These are phyloP conservation scores for Citeromyces hawaiiensis DNA, from an alignment of 1,139 yeast species.

Conservation along the genomic window DNA sequence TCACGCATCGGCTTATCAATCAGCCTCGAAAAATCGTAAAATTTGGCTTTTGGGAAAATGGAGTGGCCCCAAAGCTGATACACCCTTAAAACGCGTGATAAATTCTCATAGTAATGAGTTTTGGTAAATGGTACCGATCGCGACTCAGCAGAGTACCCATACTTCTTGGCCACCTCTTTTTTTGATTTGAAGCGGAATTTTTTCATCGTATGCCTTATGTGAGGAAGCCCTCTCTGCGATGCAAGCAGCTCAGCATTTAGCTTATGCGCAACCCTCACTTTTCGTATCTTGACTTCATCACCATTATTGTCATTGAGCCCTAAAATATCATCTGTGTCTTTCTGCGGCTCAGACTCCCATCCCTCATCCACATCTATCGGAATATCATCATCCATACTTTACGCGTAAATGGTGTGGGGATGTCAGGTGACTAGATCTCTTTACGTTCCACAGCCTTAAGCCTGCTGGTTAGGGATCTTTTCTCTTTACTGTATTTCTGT, in stretches of 20 bases:
- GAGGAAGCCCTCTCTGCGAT: slow-evolving; percentile 15
- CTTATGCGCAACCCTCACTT: not conserved
- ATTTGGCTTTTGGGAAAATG: slow-evolving; percentile 16
- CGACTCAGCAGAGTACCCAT: slow-evolving; percentile 3
- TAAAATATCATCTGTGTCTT: not conserved
- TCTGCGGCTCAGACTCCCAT: not conserved
- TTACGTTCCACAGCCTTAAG: not conserved
- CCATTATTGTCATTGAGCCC: not conserved
- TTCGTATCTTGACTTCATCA: not conserved
- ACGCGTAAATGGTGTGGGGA: not conserved
- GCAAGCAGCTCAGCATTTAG: slow-evolving; percentile 14
- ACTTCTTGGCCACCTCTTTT: slow-evolving; percentile 5
- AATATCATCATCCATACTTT: not conserved
- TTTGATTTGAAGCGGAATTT: slow-evolving; percentile 10
- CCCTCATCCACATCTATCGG: slow-evolving; percentile 1
- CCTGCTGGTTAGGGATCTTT: not conserved
- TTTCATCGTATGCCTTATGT: slow-evolving; percentile 8
- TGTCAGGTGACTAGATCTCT: too few relatives aligned
- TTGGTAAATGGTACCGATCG: slow-evolving; percentile 4
- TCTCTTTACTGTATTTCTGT: not conserved
- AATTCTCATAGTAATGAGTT: slow-evolving; percentile 14
- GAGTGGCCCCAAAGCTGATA: slow-evolving; percentile 19
- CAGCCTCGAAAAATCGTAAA: slow-evolving; percentile 12
- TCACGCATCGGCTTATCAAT: slow-evolving; percentile 7
- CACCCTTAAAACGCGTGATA: slow-evolving; percentile 12